A percentile compares a stretch with the other conserved stretches of the same genome.
Evolutionary conservation across 345 rosid genomes (phyloP).

Genomic region (Eucalyptus coolabah): DNA sequence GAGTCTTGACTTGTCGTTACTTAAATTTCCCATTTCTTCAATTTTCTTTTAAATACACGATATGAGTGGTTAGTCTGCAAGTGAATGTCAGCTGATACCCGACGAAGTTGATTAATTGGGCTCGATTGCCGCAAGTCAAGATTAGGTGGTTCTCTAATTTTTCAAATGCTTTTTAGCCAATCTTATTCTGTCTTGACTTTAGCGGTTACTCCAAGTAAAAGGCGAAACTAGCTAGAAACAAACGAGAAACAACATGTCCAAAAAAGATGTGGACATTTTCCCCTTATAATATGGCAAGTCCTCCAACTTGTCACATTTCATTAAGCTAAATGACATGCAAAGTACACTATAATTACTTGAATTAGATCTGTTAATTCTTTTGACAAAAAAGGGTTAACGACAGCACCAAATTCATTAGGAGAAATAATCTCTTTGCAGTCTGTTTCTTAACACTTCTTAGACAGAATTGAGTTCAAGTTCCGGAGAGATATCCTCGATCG

Average conservation of each 20-base stretch:
- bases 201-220: neutral
- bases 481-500: too few species aligned
- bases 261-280: neutral
- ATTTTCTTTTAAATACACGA: too few species aligned
- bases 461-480: too few species aligned
- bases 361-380: neutral
- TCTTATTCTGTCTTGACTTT: neutral
- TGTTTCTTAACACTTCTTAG: too few species aligned
- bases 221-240: neutral
- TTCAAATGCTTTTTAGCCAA: neutral
- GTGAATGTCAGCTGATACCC: neutral
- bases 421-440: neutral
- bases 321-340: neutral
- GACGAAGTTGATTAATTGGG: neutral
- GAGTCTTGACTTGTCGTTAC: fast-evolving
- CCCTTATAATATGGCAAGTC: neutral
- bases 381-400: neutral
- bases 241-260: neutral
- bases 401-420: too few species aligned
- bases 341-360: neutral
- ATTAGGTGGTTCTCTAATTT: neutral
- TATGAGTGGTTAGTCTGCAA: too few species aligned
- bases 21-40: fast-evolving
- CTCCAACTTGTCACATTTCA: neutral
- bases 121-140: neutral